Evolutionary conservation across 768 basidiomycete genomes (phyloP).

Genomic region (Tricholoma bakamatsutake): DNA sequence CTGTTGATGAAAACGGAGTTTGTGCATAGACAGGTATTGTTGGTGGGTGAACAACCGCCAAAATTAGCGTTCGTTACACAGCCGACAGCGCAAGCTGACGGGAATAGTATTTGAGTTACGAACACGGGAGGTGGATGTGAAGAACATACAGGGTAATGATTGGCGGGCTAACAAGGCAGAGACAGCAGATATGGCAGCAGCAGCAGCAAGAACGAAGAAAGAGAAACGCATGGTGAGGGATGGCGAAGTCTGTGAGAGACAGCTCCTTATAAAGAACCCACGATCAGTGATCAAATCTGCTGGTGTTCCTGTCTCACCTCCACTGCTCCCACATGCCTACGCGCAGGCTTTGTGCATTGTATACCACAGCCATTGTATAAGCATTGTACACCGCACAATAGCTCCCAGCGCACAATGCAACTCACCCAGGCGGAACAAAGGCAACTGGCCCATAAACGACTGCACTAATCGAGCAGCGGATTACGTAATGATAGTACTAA

Average conservation of each 20-base stretch:
- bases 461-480: neutral
- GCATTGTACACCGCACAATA: no score
- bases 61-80: constrained; percentile 43
- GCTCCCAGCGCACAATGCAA: no score
- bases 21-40: constrained; percentile 56
- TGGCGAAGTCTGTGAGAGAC: neutral
- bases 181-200: constrained; percentile 35
- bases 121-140: neutral
- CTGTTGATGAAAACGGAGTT: constrained; percentile 36
- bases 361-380: no score
- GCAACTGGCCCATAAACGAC: neutral
- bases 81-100: constrained; percentile 41
- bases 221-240: constrained; percentile 48
- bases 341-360: no score
- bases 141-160: constrained; percentile 30
- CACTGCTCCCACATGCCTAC: no score
- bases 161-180: constrained; percentile 30
- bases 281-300: no score
- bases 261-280: neutral
- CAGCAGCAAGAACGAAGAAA: constrained; percentile 31
- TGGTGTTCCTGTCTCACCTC: no score
- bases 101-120: no score
- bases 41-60: constrained; percentile 39
- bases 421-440: neutral
- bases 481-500: no score